These are phyloP conservation scores for Baorangia bicolor DNA, from an alignment of 768 basidiomycete genomes.

Conservation along the genomic window DNA sequence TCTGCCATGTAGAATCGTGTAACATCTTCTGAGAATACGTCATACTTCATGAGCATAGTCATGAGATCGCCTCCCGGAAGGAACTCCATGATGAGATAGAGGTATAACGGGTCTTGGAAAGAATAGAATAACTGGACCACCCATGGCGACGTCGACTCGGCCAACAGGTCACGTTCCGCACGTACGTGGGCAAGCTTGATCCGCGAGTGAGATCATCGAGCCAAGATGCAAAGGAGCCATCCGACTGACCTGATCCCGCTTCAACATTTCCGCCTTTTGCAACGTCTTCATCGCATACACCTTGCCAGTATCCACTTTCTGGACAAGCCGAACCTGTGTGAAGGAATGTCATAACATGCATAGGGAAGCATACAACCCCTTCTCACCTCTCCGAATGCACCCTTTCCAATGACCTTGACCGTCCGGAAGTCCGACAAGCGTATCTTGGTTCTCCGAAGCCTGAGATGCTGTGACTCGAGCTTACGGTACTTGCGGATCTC, in stretches of 20 bases:
- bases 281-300: slow-evolving; percentile 99
- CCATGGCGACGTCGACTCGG: slow-evolving; percentile 96
- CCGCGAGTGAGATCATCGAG: slow-evolving; percentile 6
- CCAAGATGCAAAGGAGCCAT: not conserved
- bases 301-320: slow-evolving; percentile 96
- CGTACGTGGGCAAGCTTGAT: slow-evolving; percentile 92
- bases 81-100: slow-evolving; percentile 97
- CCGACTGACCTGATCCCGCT: slow-evolving; percentile 86
- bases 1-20: slow-evolving; percentile 99
- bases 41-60: slow-evolving; percentile 99
- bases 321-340: slow-evolving; percentile 83
- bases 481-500: slow-evolving; percentile 86
- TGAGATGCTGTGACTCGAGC: slow-evolving; percentile 84
- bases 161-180: slow-evolving; percentile 94
- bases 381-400: slow-evolving; percentile 93
- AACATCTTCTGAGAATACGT: slow-evolving; percentile 97
- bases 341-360: slow-evolving; percentile 4
- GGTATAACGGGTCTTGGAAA: slow-evolving; percentile 93
- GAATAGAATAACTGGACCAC: slow-evolving; percentile 98
- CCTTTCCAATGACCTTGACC: slow-evolving; percentile 98
- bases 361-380: not conserved
- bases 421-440: slow-evolving; percentile 92
- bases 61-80: slow-evolving; percentile 94
- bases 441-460: slow-evolving; percentile 91
- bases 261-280: slow-evolving; percentile 98